phyloP scores from a whole-genome alignment of 1,284 basidiomycete species.

The Phaffia rhodozyma region DNA sequence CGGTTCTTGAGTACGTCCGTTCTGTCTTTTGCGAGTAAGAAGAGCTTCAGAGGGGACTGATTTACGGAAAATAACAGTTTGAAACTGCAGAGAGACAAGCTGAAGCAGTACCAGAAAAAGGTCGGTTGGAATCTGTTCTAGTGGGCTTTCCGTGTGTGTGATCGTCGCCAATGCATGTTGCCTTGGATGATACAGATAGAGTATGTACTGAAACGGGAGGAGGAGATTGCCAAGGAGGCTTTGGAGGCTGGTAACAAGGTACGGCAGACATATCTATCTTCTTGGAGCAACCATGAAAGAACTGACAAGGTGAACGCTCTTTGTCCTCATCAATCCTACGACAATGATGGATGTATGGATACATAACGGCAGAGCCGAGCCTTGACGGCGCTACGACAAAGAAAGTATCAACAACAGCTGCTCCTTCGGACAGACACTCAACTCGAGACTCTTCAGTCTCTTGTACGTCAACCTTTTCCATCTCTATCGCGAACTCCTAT shows the following conservation, averaged over 20 bases:
- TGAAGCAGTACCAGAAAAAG: conserved; percentile 89
- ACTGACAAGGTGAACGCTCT: too few relatives aligned
- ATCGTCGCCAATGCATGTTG: background rate
- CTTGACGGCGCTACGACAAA: conserved; percentile 66
- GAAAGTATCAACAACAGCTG: conserved; percentile 87
- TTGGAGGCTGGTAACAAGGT: conserved; percentile 72
- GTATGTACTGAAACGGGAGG: conserved; percentile 70
- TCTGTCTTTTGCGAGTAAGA: background rate
- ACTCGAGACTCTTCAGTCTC: conserved; percentile 74
- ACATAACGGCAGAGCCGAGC: conserved; percentile 43
- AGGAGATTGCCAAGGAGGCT: conserved; percentile 74
- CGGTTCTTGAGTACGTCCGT: conserved; percentile 71
- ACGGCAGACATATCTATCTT: background rate
- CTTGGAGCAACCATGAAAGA: background rate
- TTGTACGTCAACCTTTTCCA: conserved; percentile 48
- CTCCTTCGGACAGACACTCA: conserved; percentile 81
- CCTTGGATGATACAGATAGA: conserved; percentile 52
- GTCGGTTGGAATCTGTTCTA: conserved; percentile 38
- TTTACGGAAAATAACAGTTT: conserved; percentile 44
- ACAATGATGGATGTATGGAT: too few relatives aligned
- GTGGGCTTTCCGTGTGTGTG: too few relatives aligned
- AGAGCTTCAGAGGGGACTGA: background rate
- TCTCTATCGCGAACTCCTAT: background rate
- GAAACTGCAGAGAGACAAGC: conserved; percentile 89
- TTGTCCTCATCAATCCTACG: background rate